Conservation (phyloP, 1,284 basidiomycete genomes). For the Hymenochaete sp. region DNA sequence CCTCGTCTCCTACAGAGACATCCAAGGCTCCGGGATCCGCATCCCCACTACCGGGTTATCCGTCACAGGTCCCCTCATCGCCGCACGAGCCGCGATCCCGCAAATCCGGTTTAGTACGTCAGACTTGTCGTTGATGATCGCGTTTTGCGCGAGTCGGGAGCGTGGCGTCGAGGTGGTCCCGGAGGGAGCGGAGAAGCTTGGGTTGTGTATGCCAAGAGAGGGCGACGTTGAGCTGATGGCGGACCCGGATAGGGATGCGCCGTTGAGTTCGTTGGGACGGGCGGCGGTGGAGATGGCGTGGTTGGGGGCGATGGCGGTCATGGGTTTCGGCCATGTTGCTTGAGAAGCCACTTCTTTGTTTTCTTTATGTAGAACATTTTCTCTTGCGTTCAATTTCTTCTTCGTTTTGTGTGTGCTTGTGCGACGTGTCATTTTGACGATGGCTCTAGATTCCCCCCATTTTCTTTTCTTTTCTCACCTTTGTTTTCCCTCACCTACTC, state of each 20-base stretch:
- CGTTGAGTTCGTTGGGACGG: slow-evolving; percentile 62
- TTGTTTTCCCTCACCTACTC: no score
- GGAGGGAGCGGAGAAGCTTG: slow-evolving; percentile 60
- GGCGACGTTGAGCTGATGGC: no score
- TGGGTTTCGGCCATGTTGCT: slow-evolving; percentile 42
- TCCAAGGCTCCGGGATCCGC: slow-evolving; percentile 61
- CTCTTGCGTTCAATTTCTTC: no score
- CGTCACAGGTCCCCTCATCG: slow-evolving; percentile 50
- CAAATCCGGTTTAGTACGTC: slow-evolving; percentile 27
- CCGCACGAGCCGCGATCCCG: slow-evolving; percentile 41
- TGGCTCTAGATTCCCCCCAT: no score
- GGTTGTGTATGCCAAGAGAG: slow-evolving; percentile 37
- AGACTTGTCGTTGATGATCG: slow-evolving; percentile 39
- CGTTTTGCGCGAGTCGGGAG: slow-evolving; percentile 52
- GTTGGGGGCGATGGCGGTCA: slow-evolving; percentile 68
- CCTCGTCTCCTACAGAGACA: slow-evolving; percentile 55
- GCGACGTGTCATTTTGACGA: no score
- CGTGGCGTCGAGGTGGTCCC: slow-evolving; percentile 59
- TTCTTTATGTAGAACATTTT: no score
- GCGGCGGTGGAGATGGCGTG: slow-evolving; percentile 77
- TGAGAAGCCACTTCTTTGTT: not conserved
- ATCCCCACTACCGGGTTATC: slow-evolving; percentile 62
- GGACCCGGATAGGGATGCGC: slow-evolving; percentile 29
- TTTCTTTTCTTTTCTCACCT: no score
- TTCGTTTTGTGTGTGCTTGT: no score